Conservation (phyloP, 768 basidiomycete species). For the Russula brevipes region DNA sequence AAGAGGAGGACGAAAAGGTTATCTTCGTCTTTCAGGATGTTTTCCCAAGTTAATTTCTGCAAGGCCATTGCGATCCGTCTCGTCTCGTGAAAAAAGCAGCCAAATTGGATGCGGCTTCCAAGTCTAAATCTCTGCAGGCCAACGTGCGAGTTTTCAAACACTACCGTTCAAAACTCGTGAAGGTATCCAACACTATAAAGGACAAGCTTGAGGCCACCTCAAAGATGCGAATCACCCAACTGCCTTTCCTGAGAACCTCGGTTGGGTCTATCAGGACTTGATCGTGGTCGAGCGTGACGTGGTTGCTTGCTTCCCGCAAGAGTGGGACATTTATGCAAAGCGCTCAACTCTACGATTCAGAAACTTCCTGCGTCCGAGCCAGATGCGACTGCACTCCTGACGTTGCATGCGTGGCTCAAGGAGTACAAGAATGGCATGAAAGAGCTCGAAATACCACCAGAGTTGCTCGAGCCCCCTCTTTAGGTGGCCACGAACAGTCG, state of each 20-base stretch:
- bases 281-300: constrained; percentile 89
- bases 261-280: constrained; percentile 94
- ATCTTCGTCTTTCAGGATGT: not conserved
- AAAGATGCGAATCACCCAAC: constrained; percentile 59
- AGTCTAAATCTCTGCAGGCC: constrained; percentile 90
- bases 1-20: constrained; percentile 96
- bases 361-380: constrained; percentile 65
- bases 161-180: constrained; percentile 87
- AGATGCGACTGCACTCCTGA: constrained; percentile 81
- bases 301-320: constrained; percentile 84
- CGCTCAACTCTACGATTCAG: constrained; percentile 69
- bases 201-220: constrained; percentile 57
- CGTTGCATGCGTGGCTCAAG: constrained; percentile 90
- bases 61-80: constrained; percentile 87
- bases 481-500: constrained; percentile 89
- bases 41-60: not conserved
- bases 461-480: constrained; percentile 81
- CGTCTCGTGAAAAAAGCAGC: constrained; percentile 93
- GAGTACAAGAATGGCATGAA: constrained; percentile 95
- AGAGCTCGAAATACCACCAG: constrained; percentile 78
- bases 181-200: constrained; percentile 72
- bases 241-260: constrained; percentile 70
- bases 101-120: constrained; percentile 86
- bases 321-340: constrained; percentile 88
- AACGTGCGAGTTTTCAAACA: constrained; percentile 92